Conservation (phyloP, 768 basidiomycete genomes). For the Suillus hirtellus region DNA sequence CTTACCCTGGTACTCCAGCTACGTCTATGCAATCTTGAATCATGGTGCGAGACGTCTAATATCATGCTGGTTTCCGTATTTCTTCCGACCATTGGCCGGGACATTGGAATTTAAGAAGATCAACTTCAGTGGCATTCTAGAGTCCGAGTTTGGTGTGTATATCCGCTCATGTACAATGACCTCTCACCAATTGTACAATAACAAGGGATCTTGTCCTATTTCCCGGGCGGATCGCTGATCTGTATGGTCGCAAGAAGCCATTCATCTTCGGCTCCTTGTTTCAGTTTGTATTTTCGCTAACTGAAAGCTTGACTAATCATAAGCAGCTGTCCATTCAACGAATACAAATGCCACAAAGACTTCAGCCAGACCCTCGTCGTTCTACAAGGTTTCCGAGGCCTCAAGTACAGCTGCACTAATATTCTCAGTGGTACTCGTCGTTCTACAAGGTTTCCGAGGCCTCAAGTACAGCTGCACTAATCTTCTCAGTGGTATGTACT, state of each 20-base stretch:
- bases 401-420: slow-evolving; percentile 66
- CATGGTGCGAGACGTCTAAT: too few species aligned
- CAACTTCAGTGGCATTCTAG: slow-evolving; percentile 58
- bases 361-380: slow-evolving; percentile 59
- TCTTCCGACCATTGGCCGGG: slow-evolving; percentile 25
- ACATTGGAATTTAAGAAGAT: slow-evolving; percentile 45
- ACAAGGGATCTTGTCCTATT: slow-evolving; percentile 66
- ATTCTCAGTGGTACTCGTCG: slow-evolving; percentile 67
- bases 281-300: slow-evolving; percentile 54
- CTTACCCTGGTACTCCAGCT: slow-evolving; percentile 30
- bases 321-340: slow-evolving; percentile 9
- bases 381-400: slow-evolving; percentile 69
- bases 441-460: slow-evolving; percentile 73
- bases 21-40: neutral
- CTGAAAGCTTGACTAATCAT: slow-evolving; percentile 58
- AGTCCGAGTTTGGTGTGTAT: slow-evolving; percentile 51
- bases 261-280: slow-evolving; percentile 58
- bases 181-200: neutral
- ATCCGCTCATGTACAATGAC: slow-evolving; percentile 13
- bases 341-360: neutral
- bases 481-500: slow-evolving; percentile 58
- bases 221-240: slow-evolving; percentile 67
- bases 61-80: too few species aligned
- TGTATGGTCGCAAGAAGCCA: slow-evolving; percentile 63
- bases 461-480: slow-evolving; percentile 63